A percentile compares a stretch with the other conserved stretches of the same genome.
Conservation (phyloP, 2,329 filamentous ascomycete genomes). For the Cladosporium cucumerinum region DNA sequence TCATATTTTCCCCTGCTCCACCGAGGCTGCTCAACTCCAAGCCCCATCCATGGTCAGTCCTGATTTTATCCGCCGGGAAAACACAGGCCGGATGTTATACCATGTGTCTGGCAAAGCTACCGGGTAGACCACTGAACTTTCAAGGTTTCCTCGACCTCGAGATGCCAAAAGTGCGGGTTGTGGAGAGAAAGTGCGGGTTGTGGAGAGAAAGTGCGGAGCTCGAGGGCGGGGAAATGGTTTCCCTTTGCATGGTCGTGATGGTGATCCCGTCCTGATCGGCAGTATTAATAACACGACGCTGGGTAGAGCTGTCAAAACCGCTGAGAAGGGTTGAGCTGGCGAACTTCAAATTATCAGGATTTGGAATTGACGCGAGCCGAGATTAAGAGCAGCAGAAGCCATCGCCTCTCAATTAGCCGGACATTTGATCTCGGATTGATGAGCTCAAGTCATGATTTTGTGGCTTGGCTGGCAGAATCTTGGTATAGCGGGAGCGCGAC, state of each 20-base stretch:
- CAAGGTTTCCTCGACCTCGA: neutral
- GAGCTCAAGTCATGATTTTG: neutral
- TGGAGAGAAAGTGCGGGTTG: neutral
- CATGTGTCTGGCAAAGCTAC: constrained; percentile 10
- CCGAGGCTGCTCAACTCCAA: constrained; percentile 9
- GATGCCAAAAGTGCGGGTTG: neutral
- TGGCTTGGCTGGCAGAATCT: constrained; percentile 2
- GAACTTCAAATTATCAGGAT: neutral
- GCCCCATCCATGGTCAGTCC: neutral
- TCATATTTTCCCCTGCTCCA: constrained; percentile 5
- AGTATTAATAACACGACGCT: constrained; percentile 6
- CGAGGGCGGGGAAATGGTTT: constrained; percentile 7
- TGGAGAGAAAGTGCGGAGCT: neutral
- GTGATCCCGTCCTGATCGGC: constrained; percentile 10
- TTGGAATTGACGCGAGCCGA: neutral
- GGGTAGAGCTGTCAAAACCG: neutral
- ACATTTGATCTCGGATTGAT: neutral
- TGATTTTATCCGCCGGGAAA: constrained; percentile 16
- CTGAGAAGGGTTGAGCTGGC: neutral
- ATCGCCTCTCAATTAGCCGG: constrained; percentile 7
- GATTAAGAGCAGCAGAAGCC: neutral
- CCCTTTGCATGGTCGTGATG: neutral
- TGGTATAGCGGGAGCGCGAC: neutral
- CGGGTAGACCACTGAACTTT: constrained; percentile 5
- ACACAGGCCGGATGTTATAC: constrained; percentile 8